Evolutionary conservation across 345 rosid genomes (phyloP), one percentile per base, ranked within the genome.

Genomic region (Murraya paniculata): DNA sequence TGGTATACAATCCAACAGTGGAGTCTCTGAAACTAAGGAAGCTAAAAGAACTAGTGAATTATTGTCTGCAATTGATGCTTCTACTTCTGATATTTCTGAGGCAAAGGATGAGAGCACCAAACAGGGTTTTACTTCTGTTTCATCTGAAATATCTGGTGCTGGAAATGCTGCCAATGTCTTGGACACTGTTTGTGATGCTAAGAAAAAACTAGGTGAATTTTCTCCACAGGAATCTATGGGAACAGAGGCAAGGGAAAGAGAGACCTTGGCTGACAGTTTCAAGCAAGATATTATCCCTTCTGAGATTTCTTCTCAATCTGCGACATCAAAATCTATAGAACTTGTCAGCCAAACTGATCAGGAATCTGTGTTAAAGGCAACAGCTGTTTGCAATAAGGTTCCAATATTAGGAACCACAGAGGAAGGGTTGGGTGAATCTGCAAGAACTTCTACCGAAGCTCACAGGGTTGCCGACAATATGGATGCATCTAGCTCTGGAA

Each of bases 11-110:
- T 77, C 87, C 35, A 78, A 66, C 67, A n/a, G 72, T 68, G 82
- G 61, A 28, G 81, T 71, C 64, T 80, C 87, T 50, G 92, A 81
- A 61, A 67, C 81, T 45, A 7, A 72, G 77, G 84, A 84, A 71
- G 83, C 75, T 58, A 79, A 82, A 78, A 68, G 77, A 73, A 53
- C 73, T 28, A 31, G 60, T 81, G 88, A 83, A 13, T 85, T 66
- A 79, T 67, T 68, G 64, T 68, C 71, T 1, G 78, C 81, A 75
- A 74, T 70, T 50, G 80, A 79, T 75, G 85, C 60, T 82, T 69
- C 74, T 39, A 74, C 48, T 53, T 66, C 79, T 24, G 68, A 35
- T 21, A 35, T 71, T 73, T 71, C 77, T 78, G 86, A 87, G 80
- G 24, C 65, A 25, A 89, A 75, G 74, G 68, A 45, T 53, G 84